Evolutionary conservation across 2,329 filamentous ascomycete genomes (phyloP).

Genomic region (Arthrobotrys musiformis): DNA sequence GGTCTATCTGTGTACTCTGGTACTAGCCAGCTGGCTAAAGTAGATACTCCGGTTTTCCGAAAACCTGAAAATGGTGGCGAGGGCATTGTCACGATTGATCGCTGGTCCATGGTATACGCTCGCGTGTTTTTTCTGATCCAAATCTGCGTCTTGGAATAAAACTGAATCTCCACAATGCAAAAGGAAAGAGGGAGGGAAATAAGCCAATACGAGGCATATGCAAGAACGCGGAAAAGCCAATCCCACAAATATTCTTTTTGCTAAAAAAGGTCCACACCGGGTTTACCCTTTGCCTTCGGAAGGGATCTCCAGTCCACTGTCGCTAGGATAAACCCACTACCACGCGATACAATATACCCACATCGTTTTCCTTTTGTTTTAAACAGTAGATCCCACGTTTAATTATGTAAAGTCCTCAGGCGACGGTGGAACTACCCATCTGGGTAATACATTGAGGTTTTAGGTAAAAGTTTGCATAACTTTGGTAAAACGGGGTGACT

Average conservation of each 20-base stretch:
- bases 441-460: background rate
- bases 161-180: background rate
- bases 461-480: conserved; percentile 9
- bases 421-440: background rate
- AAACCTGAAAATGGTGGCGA: background rate
- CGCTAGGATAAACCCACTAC: conserved; percentile 3
- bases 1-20: background rate
- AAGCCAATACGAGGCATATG: background rate
- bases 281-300: background rate
- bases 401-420: background rate
- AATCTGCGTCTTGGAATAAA: background rate
- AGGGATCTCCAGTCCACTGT: background rate
- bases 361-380: too few relatives aligned
- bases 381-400: background rate
- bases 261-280: too few relatives aligned
- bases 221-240: background rate
- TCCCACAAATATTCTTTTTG: background rate
- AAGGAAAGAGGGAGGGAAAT: background rate
- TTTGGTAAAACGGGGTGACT: background rate
- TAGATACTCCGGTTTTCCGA: background rate
- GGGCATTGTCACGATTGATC: too few relatives aligned
- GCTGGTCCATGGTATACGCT: too few relatives aligned
- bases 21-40: background rate
- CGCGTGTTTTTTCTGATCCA: background rate
- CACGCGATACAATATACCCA: background rate